Base-by-base conservation (phyloP, 805 yeast species). In the Pichia nanzhaoensis region DNA sequence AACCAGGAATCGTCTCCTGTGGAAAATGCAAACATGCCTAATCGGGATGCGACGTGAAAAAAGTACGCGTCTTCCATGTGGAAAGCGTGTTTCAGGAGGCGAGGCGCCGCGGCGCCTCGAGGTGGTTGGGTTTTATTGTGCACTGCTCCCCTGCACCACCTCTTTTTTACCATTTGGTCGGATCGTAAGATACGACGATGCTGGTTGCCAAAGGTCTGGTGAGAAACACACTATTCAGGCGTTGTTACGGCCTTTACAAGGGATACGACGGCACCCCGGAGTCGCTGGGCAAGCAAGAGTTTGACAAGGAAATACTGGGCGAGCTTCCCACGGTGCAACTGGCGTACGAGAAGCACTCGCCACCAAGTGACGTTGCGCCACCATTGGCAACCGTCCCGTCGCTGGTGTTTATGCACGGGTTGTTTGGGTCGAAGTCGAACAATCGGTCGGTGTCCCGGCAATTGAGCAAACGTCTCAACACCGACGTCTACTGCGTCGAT, bases 371-470 rank as follows among this genome's bases (percentile, higher is more conserved):
- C 16, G 6, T 30, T 2, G 19, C 21, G 18, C 4, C 38, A n/a
- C 28, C 35, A 6, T 27, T 34, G 21, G 28, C 8, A 6, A n/a
- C 30, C 8, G 50, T 55, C 32, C 51, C 56, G 59, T 95, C 96
- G 1, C 68, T 91, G 12, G 65, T 93, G 27, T 77, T 91, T 22
- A 63, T 90, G 34, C 99, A 91, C 60, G 99, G 98, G 0, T 65
- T 91, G 10, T 87, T 93, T 63, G 99, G 98, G 1, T 79, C 84
- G 43, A 84, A 78, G 54, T 55, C 75, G n/a, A 91, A 89, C 62
- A 87, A 86, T 56, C 67, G 96, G 47, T 70, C 87, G 0, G 86
- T 90, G n/a, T 85, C 88, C 9, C 77, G 76, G 55, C 72, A 69
- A 42, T 60, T 83, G 30, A 73, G 77, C 14, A 62, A 61, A 18